Percentiles rank a stretch among this genome's conserved stretches.
Conservation (phyloP, 2,329 filamentous ascomycete genomes). For the Curvularia verruculosa region DNA sequence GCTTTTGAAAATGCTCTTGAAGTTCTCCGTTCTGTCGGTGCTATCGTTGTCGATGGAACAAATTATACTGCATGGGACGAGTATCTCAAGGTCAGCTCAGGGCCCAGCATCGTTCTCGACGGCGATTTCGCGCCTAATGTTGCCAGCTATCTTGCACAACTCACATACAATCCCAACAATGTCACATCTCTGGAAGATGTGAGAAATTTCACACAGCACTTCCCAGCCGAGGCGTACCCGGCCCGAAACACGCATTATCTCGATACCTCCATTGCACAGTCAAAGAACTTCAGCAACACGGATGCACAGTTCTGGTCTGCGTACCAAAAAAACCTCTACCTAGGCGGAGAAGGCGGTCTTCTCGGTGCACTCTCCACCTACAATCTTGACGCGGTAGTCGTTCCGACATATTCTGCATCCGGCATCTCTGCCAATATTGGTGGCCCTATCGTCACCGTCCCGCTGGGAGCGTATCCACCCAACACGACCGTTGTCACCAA, state of each 20-base stretch:
- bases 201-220: constrained; percentile 61
- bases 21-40: constrained; percentile 62
- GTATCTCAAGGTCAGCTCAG: constrained; percentile 50
- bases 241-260: constrained; percentile 64
- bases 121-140: constrained; percentile 67
- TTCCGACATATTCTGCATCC: constrained; percentile 61
- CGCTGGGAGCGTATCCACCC: constrained; percentile 62
- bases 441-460: constrained; percentile 67
- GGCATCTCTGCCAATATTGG: constrained; percentile 63
- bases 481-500: constrained; percentile 57
- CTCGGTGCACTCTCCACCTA: constrained; percentile 64
- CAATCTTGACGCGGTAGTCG: constrained; percentile 65
- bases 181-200: constrained; percentile 61
- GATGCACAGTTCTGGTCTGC: constrained; percentile 62
- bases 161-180: constrained; percentile 64
- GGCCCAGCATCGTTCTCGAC: constrained; percentile 55
- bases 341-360: constrained; percentile 65
- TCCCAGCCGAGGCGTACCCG: constrained; percentile 64
- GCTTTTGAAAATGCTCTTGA: constrained; percentile 64
- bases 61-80: constrained; percentile 62
- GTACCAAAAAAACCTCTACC: constrained; percentile 60
- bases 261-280: constrained; percentile 57
- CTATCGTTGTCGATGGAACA: constrained; percentile 64
- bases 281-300: constrained; percentile 61
- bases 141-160: constrained; percentile 61